Percentiles rank a stretch among this genome's conserved stretches.
These are phyloP conservation scores for Aspergillaceae sp. DNA, from an alignment of 2,329 filamentous ascomycete species.

Conservation along the genomic window DNA sequence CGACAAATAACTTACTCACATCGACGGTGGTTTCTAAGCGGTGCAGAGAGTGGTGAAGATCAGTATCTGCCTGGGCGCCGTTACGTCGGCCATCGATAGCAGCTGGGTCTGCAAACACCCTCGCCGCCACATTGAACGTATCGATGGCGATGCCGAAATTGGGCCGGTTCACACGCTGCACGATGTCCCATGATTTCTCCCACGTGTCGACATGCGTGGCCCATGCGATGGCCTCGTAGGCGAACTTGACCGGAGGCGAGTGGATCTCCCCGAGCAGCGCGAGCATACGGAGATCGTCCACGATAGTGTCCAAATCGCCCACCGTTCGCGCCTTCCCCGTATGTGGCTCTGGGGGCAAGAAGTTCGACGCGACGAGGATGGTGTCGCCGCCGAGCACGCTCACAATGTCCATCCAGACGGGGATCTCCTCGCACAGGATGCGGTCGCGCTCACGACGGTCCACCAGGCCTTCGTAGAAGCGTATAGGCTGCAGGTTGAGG, in stretches of 20 bases:
- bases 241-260: slow-evolving; percentile 51
- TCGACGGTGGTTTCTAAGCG: slow-evolving; percentile 49
- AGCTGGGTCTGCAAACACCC: slow-evolving; percentile 60
- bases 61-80: slow-evolving; percentile 46
- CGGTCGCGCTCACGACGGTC: slow-evolving; percentile 50
- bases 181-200: slow-evolving; percentile 62
- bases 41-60: slow-evolving; percentile 46
- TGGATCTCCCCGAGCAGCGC: slow-evolving; percentile 56
- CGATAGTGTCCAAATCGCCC: slow-evolving; percentile 48
- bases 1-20: slow-evolving; percentile 58
- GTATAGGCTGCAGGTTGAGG: slow-evolving; percentile 62
- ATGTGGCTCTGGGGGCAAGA: slow-evolving; percentile 35
- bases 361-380: slow-evolving; percentile 64
- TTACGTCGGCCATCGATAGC: slow-evolving; percentile 35
- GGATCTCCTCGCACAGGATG: slow-evolving; percentile 47
- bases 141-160: slow-evolving; percentile 71
- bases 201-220: slow-evolving; percentile 60
- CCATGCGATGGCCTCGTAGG: slow-evolving; percentile 64
- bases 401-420: slow-evolving; percentile 60
- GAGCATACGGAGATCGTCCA: slow-evolving; percentile 53
- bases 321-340: slow-evolving; percentile 15
- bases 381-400: slow-evolving; percentile 58
- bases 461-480: slow-evolving; percentile 64
- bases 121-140: slow-evolving; percentile 66
- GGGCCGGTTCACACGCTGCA: slow-evolving; percentile 52